Conservation (phyloP, 2,329 filamentous ascomycete species). For the Fusarium multiceps region DNA sequence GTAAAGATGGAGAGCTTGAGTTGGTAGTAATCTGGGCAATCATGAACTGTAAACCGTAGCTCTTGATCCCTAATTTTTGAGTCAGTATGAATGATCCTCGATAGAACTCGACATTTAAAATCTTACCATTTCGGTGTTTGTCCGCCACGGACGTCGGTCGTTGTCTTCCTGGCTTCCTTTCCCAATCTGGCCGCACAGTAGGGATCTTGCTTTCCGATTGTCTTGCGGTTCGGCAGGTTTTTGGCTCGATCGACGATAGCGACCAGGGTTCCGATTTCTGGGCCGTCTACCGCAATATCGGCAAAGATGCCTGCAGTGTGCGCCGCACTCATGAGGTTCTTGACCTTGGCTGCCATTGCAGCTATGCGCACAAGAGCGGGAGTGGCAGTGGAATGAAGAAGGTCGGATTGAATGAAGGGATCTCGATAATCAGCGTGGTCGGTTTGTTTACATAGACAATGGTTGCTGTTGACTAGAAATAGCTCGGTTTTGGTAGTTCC, state of each 20-base stretch:
- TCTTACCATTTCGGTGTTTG: slow-evolving; percentile 93
- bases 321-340: slow-evolving; percentile 69
- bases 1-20: slow-evolving; percentile 97
- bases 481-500: slow-evolving; percentile 31
- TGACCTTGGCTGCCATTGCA: slow-evolving; percentile 65
- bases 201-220: slow-evolving; percentile 97
- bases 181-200: slow-evolving; percentile 94
- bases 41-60: slow-evolving; percentile 93
- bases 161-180: slow-evolving; percentile 97
- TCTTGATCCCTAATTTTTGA: slow-evolving; percentile 86
- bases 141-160: slow-evolving; percentile 91
- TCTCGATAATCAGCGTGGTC: slow-evolving; percentile 11
- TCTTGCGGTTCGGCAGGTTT: slow-evolving; percentile 96
- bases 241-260: slow-evolving; percentile 93
- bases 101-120: background rate
- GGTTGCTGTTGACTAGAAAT: slow-evolving; percentile 33
- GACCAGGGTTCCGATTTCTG: slow-evolving; percentile 91
- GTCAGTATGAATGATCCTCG: slow-evolving; percentile 29
- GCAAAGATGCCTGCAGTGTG: slow-evolving; percentile 95
- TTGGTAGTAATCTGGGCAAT: slow-evolving; percentile 95
- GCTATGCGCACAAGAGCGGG: slow-evolving; percentile 18
- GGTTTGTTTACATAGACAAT: slow-evolving; percentile 45
- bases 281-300: slow-evolving; percentile 92
- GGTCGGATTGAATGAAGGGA: slow-evolving; percentile 2
- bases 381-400: slow-evolving; percentile 1